Base-by-base conservation (phyloP, 768 basidiomycete genomes). In the Leccinum incarnatum region DNA sequence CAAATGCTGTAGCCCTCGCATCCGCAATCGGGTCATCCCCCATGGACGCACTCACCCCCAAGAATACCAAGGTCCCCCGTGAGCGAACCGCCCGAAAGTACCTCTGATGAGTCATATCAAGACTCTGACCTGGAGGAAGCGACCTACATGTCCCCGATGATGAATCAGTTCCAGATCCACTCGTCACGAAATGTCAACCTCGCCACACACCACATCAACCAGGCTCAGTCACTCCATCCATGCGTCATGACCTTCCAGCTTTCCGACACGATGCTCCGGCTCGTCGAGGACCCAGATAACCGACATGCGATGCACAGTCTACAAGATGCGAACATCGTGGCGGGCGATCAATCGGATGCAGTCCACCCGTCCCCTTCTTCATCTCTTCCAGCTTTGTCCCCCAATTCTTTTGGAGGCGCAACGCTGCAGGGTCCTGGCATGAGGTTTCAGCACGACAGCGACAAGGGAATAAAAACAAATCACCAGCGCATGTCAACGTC, bases 161-260 rank as follows among this genome's bases (percentile, higher is more conserved):
- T 70, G 63, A 68, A 65, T 47, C 64, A 65, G 52, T 74, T 74
- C 19, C 72, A 73, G 53, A 42, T 73, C 23, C 69, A 55, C 25
- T 54, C 67, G 9, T 58, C 62, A 15, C 58, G 60, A 36, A 56
- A 48, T 53, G 12, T 58, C 49, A 52, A 53, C 51, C 48, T 32
- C 32, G 25, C 58, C 12, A 48, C 57, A 15, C 48, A 55, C 2
- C 60, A 62, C 40, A 49, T 36, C 36, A 34, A 60, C 50, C 59
- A 17, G 10, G 30, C 59, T 8, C 69, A 62, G 40, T 51, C 65
- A 5, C 63, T 65, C 40, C 64, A 62, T 1, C 72, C 72, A 5
- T 66, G 63, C 1, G 57, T 74, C 23, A 64, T 73, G 70, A 73
- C 73, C 2, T 74, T 73, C 30, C 72, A 63, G 40, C 66, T 73